Evolutionary conservation across 2,329 filamentous ascomycete genomes (phyloP).

Genomic region (Apiospora pterosperma): DNA sequence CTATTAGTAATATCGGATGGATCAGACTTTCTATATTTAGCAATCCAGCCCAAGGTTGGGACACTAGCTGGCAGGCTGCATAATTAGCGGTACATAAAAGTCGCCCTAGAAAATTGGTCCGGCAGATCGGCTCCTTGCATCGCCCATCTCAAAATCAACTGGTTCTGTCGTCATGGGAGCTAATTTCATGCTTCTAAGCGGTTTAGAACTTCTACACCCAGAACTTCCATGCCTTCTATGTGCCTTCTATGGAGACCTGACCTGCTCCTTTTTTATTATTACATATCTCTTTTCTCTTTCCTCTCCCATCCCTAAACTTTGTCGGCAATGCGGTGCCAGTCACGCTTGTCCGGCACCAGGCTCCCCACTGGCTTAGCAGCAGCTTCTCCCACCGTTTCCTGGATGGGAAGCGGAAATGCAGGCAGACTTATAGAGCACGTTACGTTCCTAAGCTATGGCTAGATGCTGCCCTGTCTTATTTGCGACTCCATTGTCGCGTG

Average conservation of each 20-base stretch:
- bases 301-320: background rate
- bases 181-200: background rate
- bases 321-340: background rate
- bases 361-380: background rate
- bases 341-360: background rate
- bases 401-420: background rate
- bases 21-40: background rate
- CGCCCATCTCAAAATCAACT: background rate
- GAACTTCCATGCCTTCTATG: background rate
- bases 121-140: constrained; percentile 1
- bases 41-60: background rate
- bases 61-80: background rate
- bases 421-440: background rate
- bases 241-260: too few relatives aligned
- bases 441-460: background rate
- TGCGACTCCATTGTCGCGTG: background rate
- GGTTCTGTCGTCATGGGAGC: background rate
- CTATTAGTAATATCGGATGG: background rate
- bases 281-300: background rate
- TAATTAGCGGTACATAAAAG: too few relatives aligned
- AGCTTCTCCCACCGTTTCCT: background rate
- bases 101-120: background rate
- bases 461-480: background rate
- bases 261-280: background rate
- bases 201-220: too few relatives aligned